Percentiles rank a stretch among this genome's conserved stretches.
Conservation (phyloP, 345 rosid genomes). For the Populus simonii region DNA sequence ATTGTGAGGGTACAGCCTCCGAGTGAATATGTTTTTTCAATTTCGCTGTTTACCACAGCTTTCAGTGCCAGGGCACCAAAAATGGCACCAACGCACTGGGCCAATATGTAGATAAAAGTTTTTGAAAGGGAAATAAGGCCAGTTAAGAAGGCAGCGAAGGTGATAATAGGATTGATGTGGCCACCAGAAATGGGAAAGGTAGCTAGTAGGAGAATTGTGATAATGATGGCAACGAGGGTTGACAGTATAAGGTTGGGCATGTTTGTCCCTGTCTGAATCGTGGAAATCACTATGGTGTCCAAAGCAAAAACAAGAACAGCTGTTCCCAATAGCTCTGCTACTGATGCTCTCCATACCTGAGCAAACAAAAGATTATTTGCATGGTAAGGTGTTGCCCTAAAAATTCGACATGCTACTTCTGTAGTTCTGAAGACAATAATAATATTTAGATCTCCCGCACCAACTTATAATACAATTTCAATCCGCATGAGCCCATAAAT, state of each 20-base stretch:
- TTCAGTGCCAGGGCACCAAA: conserved; percentile 35
- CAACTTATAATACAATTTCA: too few species aligned
- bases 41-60: conserved; percentile 21
- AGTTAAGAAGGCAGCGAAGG: conserved; percentile 30
- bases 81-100: conserved; percentile 39
- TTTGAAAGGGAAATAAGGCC: conserved; percentile 26
- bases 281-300: conserved; percentile 23
- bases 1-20: conserved; percentile 38
- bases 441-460: too few species aligned
- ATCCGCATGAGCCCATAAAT: too few species aligned
- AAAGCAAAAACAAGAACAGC: conserved; percentile 18
- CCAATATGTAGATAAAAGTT: conserved; percentile 27
- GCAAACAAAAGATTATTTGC: not conserved
- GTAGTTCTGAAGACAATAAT: too few species aligned
- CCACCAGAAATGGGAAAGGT: conserved; percentile 41
- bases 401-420: too few species aligned
- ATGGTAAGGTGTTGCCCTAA: too few species aligned
- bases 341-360: conserved; percentile 27
- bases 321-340: conserved; percentile 25
- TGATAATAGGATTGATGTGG: conserved; percentile 42
- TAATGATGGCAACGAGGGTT: conserved; percentile 4
- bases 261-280: conserved; percentile 13
- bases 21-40: conserved; percentile 25
- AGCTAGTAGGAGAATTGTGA: conserved; percentile 21
- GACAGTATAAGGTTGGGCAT: conserved; percentile 25